Percentiles rank a stretch among this genome's conserved stretches.
Conservation (phyloP, 331 rosid species). For the Pyrus hybrid region DNA sequence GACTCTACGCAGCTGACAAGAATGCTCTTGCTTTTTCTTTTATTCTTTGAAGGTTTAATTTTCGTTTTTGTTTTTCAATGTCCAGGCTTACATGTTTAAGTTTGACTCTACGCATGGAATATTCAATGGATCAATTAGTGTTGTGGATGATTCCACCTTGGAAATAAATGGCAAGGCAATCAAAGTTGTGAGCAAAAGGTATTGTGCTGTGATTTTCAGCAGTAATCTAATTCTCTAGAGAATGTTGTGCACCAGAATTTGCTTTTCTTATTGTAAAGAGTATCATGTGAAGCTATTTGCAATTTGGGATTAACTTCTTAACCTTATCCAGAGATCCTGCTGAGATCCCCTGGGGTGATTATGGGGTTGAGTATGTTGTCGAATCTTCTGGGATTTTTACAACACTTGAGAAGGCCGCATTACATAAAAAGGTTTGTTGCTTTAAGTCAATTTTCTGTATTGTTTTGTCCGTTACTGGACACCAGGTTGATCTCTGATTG, state of each 20-base stretch:
- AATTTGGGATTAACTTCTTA: neutral
- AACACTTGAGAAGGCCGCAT: constrained; percentile 70
- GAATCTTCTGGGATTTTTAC: constrained; percentile 96
- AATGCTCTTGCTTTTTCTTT: neutral
- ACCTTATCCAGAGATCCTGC: constrained; percentile 68
- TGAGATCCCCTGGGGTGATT: constrained; percentile 90
- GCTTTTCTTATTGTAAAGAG: neutral
- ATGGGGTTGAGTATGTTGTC: constrained; percentile 77
- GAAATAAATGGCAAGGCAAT: constrained; percentile 84
- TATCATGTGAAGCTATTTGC: neutral
- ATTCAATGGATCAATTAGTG: constrained; percentile 59
- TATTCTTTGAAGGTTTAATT: neutral
- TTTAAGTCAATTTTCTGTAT: neutral
- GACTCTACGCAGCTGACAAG: too few species aligned
- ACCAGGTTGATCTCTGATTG: constrained; percentile 8
- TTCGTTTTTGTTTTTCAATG: neutral
- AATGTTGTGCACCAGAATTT: neutral
- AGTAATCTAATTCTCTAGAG: neutral
- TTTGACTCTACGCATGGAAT: constrained; percentile 92
- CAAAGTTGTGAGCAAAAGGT: constrained; percentile 74
- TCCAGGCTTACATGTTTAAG: constrained; percentile 93
- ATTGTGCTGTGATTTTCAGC: neutral
- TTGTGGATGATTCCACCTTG: constrained; percentile 63
- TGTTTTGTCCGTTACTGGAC: neutral
- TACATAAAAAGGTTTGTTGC: constrained; percentile 61